A percentile compares a stretch with the other conserved stretches of the same genome.
Evolutionary conservation across 2,329 filamentous ascomycete species (phyloP).

Genomic region (Hymenoscyphus repandus): DNA sequence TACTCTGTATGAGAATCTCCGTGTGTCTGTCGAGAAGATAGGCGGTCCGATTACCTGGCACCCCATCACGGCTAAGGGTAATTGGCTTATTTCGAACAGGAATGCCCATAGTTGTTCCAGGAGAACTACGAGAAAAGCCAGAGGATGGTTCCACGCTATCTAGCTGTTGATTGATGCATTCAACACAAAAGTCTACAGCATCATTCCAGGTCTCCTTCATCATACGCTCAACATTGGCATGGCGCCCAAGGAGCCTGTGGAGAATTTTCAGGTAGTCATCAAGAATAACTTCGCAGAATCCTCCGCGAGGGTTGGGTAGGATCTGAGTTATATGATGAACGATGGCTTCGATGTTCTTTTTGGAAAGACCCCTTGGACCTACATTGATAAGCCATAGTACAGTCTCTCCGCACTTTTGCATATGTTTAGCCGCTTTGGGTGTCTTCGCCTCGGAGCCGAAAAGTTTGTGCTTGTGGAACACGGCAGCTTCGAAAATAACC

Average conservation of each 20-base stretch:
- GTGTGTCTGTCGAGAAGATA: conserved; percentile 32
- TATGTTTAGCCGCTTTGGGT: conserved; percentile 45
- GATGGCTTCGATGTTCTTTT: conserved; percentile 73
- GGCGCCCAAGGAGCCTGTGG: conserved; percentile 62
- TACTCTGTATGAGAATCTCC: conserved; percentile 57
- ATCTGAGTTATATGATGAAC: conserved; percentile 78
- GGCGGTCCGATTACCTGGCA: conserved; percentile 24
- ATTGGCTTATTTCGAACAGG: conserved; percentile 14
- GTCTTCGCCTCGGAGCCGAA: conserved; percentile 47
- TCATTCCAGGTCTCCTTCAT: conserved; percentile 42
- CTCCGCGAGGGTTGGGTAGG: conserved; percentile 56
- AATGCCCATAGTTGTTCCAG: conserved; percentile 8
- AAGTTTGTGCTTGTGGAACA: conserved; percentile 62
- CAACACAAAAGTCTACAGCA: conserved; percentile 51
- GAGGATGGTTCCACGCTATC: conserved; percentile 14
- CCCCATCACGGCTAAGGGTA: conserved; percentile 22
- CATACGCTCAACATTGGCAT: conserved; percentile 76
- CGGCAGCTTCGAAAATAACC: conserved; percentile 64
- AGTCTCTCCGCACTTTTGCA: conserved; percentile 65
- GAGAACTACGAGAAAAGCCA: conserved; percentile 15
- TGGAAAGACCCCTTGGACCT: conserved; percentile 61
- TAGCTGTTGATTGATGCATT: conserved; percentile 51
- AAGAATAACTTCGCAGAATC: conserved; percentile 63
- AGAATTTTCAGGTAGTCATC: conserved; percentile 77
- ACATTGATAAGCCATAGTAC: conserved; percentile 68